phyloP scores from a whole-genome alignment of 192 early-diverging fungal genomes.

The Coemansia asiatica region DNA sequence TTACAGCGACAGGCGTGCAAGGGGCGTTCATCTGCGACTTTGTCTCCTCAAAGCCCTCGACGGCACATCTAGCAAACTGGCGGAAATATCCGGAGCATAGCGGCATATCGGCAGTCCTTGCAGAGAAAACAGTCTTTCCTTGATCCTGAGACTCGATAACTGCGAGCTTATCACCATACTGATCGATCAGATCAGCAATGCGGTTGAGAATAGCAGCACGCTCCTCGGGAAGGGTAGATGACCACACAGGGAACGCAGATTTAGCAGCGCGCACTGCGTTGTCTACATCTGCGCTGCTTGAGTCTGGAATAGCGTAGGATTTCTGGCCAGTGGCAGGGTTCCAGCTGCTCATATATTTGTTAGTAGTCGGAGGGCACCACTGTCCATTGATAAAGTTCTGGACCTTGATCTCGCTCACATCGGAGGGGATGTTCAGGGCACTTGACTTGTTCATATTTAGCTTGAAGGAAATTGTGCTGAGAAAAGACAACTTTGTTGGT shows the following conservation, averaged over 20 bases:
- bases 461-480: background rate
- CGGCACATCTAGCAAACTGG: conserved; percentile 73
- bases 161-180: conserved; percentile 49
- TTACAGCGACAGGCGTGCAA: conserved; percentile 21
- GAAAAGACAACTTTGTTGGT: background rate
- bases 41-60: conserved; percentile 62
- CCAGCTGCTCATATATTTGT: conserved; percentile 59
- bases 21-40: conserved; percentile 10
- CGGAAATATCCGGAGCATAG: conserved; percentile 63
- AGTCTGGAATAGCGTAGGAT: conserved; percentile 63
- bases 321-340: conserved; percentile 70
- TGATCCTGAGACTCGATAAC: conserved; percentile 72
- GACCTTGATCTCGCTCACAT: conserved; percentile 35
- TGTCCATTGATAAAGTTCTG: conserved; percentile 74
- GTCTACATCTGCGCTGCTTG: conserved; percentile 61
- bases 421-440: conserved; percentile 24
- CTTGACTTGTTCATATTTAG: background rate
- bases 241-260: conserved; percentile 65
- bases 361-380: conserved; percentile 58
- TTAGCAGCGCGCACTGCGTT: conserved; percentile 68
- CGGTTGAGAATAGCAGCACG: conserved; percentile 60
- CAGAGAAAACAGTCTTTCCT: conserved; percentile 68
- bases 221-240: conserved; percentile 41
- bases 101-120: conserved; percentile 64
- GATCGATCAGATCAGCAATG: conserved; percentile 63